Base-by-base conservation (phyloP, 768 basidiomycete genomes). In the Thelephora aurantiotincta region DNA sequence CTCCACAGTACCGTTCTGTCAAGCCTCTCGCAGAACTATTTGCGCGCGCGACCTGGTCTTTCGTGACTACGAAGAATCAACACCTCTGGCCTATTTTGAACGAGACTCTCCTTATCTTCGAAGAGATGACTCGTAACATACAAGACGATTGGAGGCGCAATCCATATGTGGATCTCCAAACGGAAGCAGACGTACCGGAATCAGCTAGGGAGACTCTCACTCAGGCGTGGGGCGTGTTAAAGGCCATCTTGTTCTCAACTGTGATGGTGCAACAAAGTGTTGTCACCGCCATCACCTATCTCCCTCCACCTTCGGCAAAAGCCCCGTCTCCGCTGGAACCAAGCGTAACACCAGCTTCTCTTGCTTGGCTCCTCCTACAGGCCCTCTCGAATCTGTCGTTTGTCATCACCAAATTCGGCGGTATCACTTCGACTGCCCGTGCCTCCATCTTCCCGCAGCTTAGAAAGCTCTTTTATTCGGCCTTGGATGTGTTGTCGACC, bases 351-450 rank as follows among this genome's bases (percentile, higher is more conserved):
- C 70, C 76, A 6, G 63, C 70, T 5, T 51, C 68, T 3, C 65
- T 89, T 9, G 78, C 83, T 1, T 62, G 73, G 5, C 60, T 68
- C 12, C 67, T 72, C 4, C 62, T 91, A 0, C 68, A 69, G 22
- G 74, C 73, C 0, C 68, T 91, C 11, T 77, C 74, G 11, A 72
- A 78, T 56, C 67, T 89, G 16, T 77, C 86, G 2, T 87, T 87
- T 55, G 73, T 90, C 43, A 75, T 90, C 6, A 76, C 80, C 7
- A 77, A 82, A 55, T 89, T 91, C 53, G 89, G 89, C 2, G 83
- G 85, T 6, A 69, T 83, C 20, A 71, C 75, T 2, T 70, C 73
- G 1, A 69, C 73, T 0, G 67, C 65, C 13, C 63, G 64, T 16
- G 69, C 70, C 18, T 75, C 80, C 2, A 30, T 30, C 26, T 83